Evolutionary conservation across 1,284 basidiomycete genomes (phyloP).

Genomic region (Cryptococcus maquisensis): DNA sequence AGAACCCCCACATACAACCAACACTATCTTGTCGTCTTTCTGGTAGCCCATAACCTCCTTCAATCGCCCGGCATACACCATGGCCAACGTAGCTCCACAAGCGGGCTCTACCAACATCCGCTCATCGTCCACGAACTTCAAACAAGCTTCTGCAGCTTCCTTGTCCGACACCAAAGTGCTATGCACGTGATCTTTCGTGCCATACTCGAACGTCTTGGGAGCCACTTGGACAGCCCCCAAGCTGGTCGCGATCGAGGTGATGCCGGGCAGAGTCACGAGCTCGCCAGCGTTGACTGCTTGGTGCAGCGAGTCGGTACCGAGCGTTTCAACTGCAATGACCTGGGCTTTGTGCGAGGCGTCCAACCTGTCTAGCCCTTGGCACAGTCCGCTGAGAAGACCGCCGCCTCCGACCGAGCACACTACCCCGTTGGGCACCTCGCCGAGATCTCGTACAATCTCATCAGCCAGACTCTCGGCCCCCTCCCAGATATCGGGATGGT

Average conservation of each 20-base stretch:
- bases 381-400: constrained; percentile 24
- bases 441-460: constrained; percentile 19
- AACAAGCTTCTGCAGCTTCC: constrained; percentile 26
- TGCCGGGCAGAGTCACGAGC: constrained; percentile 26
- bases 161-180: constrained; percentile 23
- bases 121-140: constrained; percentile 30
- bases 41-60: constrained; percentile 5
- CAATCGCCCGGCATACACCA: constrained; percentile 20
- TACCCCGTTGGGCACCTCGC: constrained; percentile 11
- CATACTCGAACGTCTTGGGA: constrained; percentile 18
- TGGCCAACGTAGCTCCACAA: constrained; percentile 29
- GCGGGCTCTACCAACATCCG: constrained; percentile 31
- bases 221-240: constrained; percentile 22
- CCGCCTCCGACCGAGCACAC: constrained; percentile 32
- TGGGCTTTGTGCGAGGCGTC: constrained; percentile 1
- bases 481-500: constrained; percentile 22
- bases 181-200: constrained; percentile 10
- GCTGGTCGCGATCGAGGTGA: constrained; percentile 28
- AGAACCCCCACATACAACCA: constrained; percentile 20
- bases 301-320: constrained; percentile 26
- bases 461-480: constrained; percentile 21
- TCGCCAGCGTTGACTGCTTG: constrained; percentile 15
- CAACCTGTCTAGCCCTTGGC: constrained; percentile 14
- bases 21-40: constrained; percentile 8
- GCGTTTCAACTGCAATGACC: constrained; percentile 27